A percentile compares a stretch with the other conserved stretches of the same genome.
These are phyloP conservation scores for Triticum turgidum DNA, from an alignment of 176 grass and related monocot genomes.

Conservation along the genomic window DNA sequence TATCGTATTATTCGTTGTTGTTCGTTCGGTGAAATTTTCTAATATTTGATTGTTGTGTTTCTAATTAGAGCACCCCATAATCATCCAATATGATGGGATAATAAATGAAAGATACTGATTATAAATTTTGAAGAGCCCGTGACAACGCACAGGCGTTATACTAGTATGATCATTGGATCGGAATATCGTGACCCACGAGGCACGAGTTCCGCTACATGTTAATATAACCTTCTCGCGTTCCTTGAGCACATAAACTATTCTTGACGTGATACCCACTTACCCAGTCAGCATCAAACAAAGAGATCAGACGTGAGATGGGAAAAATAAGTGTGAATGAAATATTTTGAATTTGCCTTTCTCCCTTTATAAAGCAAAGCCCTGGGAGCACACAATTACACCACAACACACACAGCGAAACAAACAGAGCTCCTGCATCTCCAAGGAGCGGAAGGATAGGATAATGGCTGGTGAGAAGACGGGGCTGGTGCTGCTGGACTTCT, in stretches of 20 bases:
- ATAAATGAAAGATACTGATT: no score
- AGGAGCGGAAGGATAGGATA: not conserved
- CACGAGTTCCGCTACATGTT: not conserved
- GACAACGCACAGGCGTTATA: no score
- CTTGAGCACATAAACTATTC: not conserved
- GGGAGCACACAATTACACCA: not conserved
- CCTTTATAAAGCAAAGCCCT: not conserved
- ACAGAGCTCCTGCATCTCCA: not conserved
- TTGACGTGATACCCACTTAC: not conserved
- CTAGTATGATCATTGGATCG: not conserved
- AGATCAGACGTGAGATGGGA: not conserved
- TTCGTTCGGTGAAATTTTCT: no score
- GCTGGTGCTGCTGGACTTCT: slow-evolving; percentile 16
- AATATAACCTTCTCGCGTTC: not conserved
- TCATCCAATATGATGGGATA: no score
- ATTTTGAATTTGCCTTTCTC: not conserved
- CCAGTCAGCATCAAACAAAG: not conserved
- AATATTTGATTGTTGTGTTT: no score
- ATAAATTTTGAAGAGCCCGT: no score
- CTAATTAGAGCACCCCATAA: no score
- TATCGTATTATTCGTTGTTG: no score
- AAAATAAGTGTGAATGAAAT: not conserved
- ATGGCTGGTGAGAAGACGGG: not conserved
- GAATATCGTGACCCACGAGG: not conserved
- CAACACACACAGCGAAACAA: not conserved